Percentiles rank a stretch among this genome's conserved stretches.
Evolutionary conservation across 176 grass and related monocot species (phyloP).

Genomic region (Aegilops umbellulata): DNA sequence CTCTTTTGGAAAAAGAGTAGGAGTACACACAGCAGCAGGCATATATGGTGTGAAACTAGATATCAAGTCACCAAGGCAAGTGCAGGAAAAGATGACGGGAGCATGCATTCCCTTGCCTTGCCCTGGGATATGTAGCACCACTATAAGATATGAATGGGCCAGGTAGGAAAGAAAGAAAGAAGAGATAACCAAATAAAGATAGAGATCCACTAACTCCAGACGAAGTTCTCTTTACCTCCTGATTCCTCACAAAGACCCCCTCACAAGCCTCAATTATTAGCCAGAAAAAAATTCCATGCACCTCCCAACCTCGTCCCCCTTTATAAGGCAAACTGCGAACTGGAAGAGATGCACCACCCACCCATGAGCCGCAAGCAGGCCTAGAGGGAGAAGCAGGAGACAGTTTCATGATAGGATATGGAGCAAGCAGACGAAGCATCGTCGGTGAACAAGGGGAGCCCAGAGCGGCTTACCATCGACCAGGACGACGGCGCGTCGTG

Average conservation of each 20-base stretch:
- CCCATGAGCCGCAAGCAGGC: constrained; percentile 25
- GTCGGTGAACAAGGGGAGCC: constrained; percentile 54
- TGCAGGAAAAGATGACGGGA: constrained; percentile 44
- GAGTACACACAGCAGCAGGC: constrained; percentile 43
- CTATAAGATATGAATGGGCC: constrained; percentile 37
- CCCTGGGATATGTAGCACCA: constrained; percentile 35
- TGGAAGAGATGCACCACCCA: constrained; percentile 37
- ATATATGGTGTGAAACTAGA: constrained; percentile 38
- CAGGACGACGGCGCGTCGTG: constrained; percentile 40
- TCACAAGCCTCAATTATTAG: constrained; percentile 64
- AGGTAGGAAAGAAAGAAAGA: constrained; percentile 37
- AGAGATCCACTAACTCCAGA: constrained; percentile 54
- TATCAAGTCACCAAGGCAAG: constrained; percentile 36
- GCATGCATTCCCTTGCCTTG: constrained; percentile 40
- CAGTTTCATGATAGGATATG: constrained; percentile 31
- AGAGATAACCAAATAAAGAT: constrained; percentile 60
- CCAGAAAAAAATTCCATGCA: constrained; percentile 41
- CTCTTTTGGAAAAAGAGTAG: constrained; percentile 36
- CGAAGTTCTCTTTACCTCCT: constrained; percentile 49
- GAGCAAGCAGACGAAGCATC: constrained; percentile 47
- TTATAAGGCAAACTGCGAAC: constrained; percentile 65
- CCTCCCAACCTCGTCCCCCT: constrained; percentile 45
- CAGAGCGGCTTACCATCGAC: constrained; percentile 39
- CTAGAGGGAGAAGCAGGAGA: constrained; percentile 9
- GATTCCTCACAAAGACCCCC: constrained; percentile 51